Evolutionary conservation across 2,329 filamentous ascomycete genomes (phyloP), one percentile per base, ranked within the genome.

Genomic region (Achaetomium macrosporum): DNA sequence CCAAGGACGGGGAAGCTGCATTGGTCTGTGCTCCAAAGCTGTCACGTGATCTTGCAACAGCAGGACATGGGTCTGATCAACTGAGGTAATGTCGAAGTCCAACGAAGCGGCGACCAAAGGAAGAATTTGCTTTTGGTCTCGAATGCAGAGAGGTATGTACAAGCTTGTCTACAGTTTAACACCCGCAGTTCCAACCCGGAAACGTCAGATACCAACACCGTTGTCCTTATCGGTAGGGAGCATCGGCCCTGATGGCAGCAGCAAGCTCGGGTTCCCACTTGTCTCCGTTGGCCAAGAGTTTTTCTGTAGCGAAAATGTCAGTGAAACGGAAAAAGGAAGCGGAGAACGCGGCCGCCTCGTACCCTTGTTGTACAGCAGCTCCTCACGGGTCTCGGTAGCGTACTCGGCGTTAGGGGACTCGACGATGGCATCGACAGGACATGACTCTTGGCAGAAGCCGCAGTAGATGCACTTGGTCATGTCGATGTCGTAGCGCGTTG

Each of bases 391-490:
- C 74, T 82, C 80, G 37, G 80, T 83, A 40, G 79, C 75, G 63
- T 83, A 83, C 68, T 83, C 80, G 63, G 79, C 78, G 63, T 83
- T 83, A 61, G 80, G 80, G 45, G 76, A 79, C 71, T 83, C 80
- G 51, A 83, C 80, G 61, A 82, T 99, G 55, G 93, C 93, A 74
- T 99, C 93, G 51, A 99, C 93, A 42, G 93, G 93, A 76, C 93
- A 99, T 61, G 89, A 95, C 78, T 99, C 93, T 77, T 96, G 92
- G 82, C 93, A 97, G 77, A 95, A 95, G 47, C 93, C 93, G 72
- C 93, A 97, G 83, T 97, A 99, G 74, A 99, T 99, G 77, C 93
- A 99, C 81, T 99, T 99, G 67, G 93, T 97, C 93, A 99, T 99
- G 75, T 99, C 93, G 69, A 99, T 96, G 71, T 99, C 93, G 76